Percentiles rank a stretch among this genome's conserved stretches.
Evolutionary conservation across 352 stramenopile genomes (phyloP).

Genomic region (Blastocystis sp.): DNA sequence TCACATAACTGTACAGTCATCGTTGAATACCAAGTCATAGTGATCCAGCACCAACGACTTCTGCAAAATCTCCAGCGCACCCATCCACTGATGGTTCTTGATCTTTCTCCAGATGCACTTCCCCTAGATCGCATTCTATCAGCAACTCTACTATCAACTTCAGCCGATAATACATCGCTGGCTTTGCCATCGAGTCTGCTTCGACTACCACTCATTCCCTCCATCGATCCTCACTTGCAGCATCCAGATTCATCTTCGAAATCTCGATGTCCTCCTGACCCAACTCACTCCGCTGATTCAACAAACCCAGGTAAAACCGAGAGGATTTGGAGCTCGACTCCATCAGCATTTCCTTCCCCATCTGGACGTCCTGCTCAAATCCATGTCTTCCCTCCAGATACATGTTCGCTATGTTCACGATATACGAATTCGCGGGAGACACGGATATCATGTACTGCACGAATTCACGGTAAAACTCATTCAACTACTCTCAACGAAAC

Average conservation of each 20-base stretch:
- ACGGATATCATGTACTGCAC: conserved; percentile 14
- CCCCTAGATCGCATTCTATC: background rate
- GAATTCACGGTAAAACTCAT: background rate
- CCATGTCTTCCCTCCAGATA: conserved; percentile 1
- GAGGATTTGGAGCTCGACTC: background rate
- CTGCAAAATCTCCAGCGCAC: background rate
- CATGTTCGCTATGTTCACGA: background rate
- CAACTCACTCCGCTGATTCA: background rate
- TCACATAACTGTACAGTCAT: conserved; percentile 27
- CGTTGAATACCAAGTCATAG: background rate
- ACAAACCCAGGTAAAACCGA: conserved; percentile 5
- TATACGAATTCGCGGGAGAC: background rate
- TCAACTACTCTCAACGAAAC: background rate
- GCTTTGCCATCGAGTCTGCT: background rate
- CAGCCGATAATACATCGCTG: conserved; percentile 9
- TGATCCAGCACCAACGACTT: conserved; percentile 47
- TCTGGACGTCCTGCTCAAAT: background rate
- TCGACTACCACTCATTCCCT: background rate
- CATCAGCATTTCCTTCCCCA: background rate
- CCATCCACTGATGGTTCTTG: background rate
- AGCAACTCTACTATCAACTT: background rate
- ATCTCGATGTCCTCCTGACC: background rate
- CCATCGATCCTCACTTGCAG: background rate
- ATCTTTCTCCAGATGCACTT: background rate
- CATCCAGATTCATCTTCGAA: conserved; percentile 29